A percentile compares a stretch with the other conserved stretches of the same genome.
Conservation (phyloP, 495 filamentous ascomycete species). For the Apiosordaria backusii region DNA sequence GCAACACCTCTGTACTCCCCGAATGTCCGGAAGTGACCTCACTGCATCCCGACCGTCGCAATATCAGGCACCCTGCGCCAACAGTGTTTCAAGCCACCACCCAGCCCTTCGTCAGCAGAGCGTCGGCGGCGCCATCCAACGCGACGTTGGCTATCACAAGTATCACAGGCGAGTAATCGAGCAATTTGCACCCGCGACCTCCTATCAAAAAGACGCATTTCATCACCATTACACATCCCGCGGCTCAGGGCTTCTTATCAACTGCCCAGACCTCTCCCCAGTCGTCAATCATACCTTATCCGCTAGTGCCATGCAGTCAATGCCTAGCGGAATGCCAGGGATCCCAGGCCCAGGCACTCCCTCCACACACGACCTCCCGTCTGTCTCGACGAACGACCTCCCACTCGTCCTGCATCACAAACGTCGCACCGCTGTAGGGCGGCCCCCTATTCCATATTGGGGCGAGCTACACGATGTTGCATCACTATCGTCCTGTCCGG, state of each 20-base stretch:
- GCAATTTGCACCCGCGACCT: neutral
- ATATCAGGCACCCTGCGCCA: neutral
- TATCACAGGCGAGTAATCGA: neutral
- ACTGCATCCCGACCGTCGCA: neutral
- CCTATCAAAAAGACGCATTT: conserved; percentile 3
- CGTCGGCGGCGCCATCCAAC: neutral
- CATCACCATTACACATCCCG: conserved; percentile 10
- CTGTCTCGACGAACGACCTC: neutral
- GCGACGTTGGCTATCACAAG: neutral
- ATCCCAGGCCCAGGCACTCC: neutral
- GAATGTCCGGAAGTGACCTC: conserved; percentile 1
- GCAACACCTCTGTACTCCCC: neutral
- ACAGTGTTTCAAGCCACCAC: neutral
- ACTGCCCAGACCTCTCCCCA: conserved; percentile 5
- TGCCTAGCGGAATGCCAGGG: conserved; percentile 1
- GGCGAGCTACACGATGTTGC: conserved; percentile 1
- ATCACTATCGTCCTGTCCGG: neutral
- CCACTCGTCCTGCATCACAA: neutral
- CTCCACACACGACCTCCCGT: too few species aligned
- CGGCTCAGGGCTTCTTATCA: conserved; percentile 1
- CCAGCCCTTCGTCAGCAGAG: neutral
- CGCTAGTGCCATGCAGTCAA: conserved; percentile 7
- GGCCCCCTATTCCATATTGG: conserved; percentile 2
- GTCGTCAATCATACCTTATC: conserved; percentile 8
- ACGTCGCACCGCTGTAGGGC: neutral